Conservation (phyloP, 2,329 filamentous ascomycete genomes). For the Cordyceps farinosa region DNA sequence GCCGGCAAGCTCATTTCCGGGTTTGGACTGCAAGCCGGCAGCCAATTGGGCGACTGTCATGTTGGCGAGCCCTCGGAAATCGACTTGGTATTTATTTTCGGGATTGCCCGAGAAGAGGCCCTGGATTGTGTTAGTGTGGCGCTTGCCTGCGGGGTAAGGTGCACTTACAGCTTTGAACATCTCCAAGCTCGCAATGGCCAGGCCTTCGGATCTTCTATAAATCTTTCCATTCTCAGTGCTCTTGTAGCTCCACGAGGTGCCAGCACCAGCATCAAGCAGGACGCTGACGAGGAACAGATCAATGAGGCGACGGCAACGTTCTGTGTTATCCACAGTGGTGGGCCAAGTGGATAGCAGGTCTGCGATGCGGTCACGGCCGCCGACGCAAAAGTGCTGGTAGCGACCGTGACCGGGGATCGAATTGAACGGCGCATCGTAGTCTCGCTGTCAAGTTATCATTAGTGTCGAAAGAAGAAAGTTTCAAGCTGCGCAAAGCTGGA, state of each 20-base stretch:
- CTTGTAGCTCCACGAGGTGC: conserved; percentile 88
- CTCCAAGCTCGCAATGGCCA: conserved; percentile 72
- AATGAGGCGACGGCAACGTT: conserved; percentile 70
- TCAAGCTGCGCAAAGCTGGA: not conserved
- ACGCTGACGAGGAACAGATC: conserved; percentile 79
- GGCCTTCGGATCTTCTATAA: conserved; percentile 82
- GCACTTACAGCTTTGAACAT: conserved; percentile 77
- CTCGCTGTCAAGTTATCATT: conserved; percentile 37
- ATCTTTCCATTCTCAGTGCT: conserved; percentile 80
- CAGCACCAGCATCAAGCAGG: conserved; percentile 82
- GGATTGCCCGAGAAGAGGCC: conserved; percentile 83
- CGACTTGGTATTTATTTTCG: conserved; percentile 81
- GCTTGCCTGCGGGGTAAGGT: not conserved
- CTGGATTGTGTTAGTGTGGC: conserved; percentile 31
- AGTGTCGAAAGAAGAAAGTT: not conserved
- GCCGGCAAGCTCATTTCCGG: conserved; percentile 77
- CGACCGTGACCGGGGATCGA: conserved; percentile 81
- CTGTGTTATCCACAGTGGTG: conserved; percentile 63
- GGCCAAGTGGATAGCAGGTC: conserved; percentile 69
- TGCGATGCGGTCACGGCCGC: conserved; percentile 68
- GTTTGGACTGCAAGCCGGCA: conserved; percentile 78
- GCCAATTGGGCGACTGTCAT: conserved; percentile 73
- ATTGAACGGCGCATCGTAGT: conserved; percentile 53
- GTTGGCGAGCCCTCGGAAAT: conserved; percentile 72
- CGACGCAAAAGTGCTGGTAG: conserved; percentile 82